Percentiles rank a stretch among this genome's conserved stretches.
Conservation (phyloP, 208 protist genomes). For the Leishmania mexicana region DNA sequence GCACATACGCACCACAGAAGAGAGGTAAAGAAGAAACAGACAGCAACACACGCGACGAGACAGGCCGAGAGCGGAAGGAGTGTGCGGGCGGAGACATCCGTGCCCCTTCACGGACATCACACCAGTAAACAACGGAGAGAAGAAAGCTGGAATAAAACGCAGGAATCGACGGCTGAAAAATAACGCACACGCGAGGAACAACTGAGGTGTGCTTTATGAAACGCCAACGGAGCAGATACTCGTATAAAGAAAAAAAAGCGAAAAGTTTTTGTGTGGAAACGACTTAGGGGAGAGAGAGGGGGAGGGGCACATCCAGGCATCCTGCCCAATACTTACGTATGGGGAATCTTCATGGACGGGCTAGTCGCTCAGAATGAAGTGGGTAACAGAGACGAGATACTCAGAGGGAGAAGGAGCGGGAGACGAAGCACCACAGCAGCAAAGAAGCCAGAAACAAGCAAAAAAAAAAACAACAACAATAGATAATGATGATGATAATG, state of each 20-base stretch:
- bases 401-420: background rate
- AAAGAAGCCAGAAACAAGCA: background rate
- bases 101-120: background rate
- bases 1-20: too few species aligned
- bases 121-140: too few species aligned
- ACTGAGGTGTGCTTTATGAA: background rate
- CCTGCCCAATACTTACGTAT: background rate
- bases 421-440: background rate
- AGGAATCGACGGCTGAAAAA: background rate
- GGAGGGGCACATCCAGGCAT: background rate
- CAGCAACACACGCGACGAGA: too few species aligned
- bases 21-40: too few species aligned
- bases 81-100: too few species aligned
- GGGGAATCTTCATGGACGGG: background rate
- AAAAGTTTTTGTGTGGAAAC: background rate
- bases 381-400: background rate
- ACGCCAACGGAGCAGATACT: background rate
- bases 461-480: background rate
- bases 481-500: too few species aligned
- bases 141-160: background rate
- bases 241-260: background rate
- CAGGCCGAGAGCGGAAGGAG: too few species aligned
- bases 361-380: background rate
- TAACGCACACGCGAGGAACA: background rate
- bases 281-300: background rate